Evolutionary conservation across 2,329 filamentous ascomycete genomes (phyloP), one percentile per base, ranked within the genome.

Genomic region (Penicillium sp.): DNA sequence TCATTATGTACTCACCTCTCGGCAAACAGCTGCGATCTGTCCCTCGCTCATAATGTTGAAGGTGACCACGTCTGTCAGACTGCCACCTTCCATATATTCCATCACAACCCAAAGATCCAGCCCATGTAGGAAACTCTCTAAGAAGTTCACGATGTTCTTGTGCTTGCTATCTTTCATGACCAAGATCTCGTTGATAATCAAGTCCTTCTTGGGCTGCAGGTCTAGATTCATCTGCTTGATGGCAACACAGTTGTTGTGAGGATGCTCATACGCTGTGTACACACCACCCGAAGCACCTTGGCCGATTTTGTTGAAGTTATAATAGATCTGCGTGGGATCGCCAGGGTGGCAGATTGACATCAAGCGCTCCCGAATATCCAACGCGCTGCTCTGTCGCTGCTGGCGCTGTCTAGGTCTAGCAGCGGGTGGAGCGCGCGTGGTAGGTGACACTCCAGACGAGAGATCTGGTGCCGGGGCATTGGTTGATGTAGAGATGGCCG

Each of bases 191-290:
- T 99, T 99, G 77, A 99, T 97, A 70, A 99, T 99, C 48, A 97
- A 81, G 68, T 99, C 94, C 76, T 99, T 99, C 84, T 97, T 97
- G 2, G 94, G 94, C 70, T 99, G 94, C 76, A 97, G 90, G 75
- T 97, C 94, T 55, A 99, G 79, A 65, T 97, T 97, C 94, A 99
- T 99, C 80, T 99, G 94, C 80, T 99, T 99, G 77, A 99, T 97
- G 41, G 94, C 94, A 38, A 99, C 94, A 65, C 95, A 87, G 61
- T 89, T 87, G 76, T 96, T 96, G 39, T 86, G 89, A 55, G 86
- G 88, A 63, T 87, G 83, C 74, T 97, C 91, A 71, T 93, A 91
- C 4, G 93, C 94, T 0, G 91, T 96, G 71, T 87, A 99, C 1
- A 99, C 94, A 60, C 94, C 94, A 65, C 94, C 94, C 9, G 93